Base-by-base conservation (phyloP, 345 rosid genomes). In the Carallia pectinifolia region DNA sequence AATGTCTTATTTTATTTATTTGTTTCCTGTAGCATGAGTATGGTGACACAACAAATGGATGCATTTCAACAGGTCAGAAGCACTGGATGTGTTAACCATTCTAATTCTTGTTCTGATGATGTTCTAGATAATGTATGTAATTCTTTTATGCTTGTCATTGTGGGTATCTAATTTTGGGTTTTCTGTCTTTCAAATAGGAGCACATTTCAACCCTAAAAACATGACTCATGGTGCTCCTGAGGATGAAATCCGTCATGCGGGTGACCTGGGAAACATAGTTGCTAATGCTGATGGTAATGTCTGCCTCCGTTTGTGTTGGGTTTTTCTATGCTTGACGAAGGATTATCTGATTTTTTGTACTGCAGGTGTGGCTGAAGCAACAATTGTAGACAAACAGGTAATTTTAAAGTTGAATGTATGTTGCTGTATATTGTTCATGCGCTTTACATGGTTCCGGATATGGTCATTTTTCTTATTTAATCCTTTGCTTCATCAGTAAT, bases 241-340 rank as follows among this genome's bases (percentile, higher is more conserved):
- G 70, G 97, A 95, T 55, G 83, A 95, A 86, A 63, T 82, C 82
- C 93, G 99, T 70, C 99, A 92, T 89, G 99, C 96, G 93, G 99
- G 99, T 63, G 99, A 95, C 99, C 96, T 95, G 99, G 99, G 99
- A 92, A 95, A 95, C 97, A 86, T 95, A 82, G 61, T 70, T 85
- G 99, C 97, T 81, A 85, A 86, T 31, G 96, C 93, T 30, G 86
- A 91, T 69, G 99, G 99, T 94, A 84, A 36, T 50, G 29, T 67
- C 56, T 64, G 54, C 31, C 66, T 74, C 34, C 2, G 15, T 58
- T 68, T 81, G 31, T 44, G 1, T 37, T 33, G 0, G 17, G 7
- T 67, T 55, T 69, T 61, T 40, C 4, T 16, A 5, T 40, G 7
- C 36, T 76, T 77, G 4, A 1, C 27, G 29, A 36, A 52, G 31